Base-by-base conservation (phyloP, 2,329 filamentous ascomycete genomes). In the Fonsecaea multimorphosa region DNA sequence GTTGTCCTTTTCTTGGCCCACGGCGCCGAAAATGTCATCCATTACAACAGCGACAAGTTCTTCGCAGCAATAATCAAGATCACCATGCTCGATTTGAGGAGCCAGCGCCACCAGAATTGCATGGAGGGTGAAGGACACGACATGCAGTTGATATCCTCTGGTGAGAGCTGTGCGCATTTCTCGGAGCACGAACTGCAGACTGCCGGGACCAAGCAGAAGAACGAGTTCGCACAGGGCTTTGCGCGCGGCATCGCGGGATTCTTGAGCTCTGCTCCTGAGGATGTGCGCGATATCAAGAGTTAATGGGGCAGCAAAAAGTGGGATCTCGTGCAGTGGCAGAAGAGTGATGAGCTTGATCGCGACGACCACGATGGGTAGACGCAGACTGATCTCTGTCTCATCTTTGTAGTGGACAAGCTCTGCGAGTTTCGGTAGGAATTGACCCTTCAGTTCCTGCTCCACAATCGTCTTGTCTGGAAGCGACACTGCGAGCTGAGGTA, bases 1-100 rank as follows among this genome's bases (percentile, higher is more conserved):
- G 0, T 94, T 94, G 73, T 99, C 95, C 78, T 99, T 99, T 75
- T 99, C 94, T 79, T 97, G 91, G 1, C 95, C 95, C 36, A 91
- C 90, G 5, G 88, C 87, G 32, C 96, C 96, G 74, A 99, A 99
- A 12, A 96, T 95, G 75, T 99, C 96, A 74, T 99, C 95, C 91
- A 99, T 95, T 69, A 98, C 89, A 51, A 99, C 87, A 1, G 87
- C 85, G 53, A 96, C 88, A 51, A 98, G 88, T 11, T 90, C 85
- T 2, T 86, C 81, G 8, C 97, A 82, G 74, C 93, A 97, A 75
- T 97, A 93, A 74, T 99, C 92, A 32, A 99, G 81, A 72, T 94
- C 92, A 27, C 96, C 95, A 19, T 92, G 88, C 46, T 87, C 83
- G 73, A 92, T 91, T 1, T 87, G 83, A 9, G 92, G 89, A 11